Percentiles rank a stretch among this genome's conserved stretches.
Evolutionary conservation across 441 rosid genomes (phyloP).

Genomic region (Pelargonium australe): DNA sequence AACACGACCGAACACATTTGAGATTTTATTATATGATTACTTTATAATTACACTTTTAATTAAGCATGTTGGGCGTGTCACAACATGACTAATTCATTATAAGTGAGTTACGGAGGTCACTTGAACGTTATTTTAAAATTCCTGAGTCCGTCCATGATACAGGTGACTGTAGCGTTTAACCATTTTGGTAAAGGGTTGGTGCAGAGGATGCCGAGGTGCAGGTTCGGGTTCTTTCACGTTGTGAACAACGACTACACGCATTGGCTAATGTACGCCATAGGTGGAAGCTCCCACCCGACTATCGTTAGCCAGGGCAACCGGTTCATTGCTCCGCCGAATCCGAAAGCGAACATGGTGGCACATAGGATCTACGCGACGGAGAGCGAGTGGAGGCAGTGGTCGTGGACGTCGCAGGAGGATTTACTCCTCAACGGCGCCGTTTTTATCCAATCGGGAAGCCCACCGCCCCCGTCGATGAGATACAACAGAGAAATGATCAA

Average conservation of each 20-base stretch:
- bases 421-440: slow-evolving; percentile 43
- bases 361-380: slow-evolving; percentile 35
- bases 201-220: slow-evolving; percentile 18
- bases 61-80: no score
- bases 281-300: slow-evolving; percentile 13
- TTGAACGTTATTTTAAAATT: no score
- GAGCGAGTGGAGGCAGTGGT: slow-evolving; percentile 42
- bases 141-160: no score
- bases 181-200: slow-evolving; percentile 18
- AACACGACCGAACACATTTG: no score
- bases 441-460: slow-evolving; percentile 34
- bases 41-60: no score
- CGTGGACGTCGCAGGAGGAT: slow-evolving; percentile 46
- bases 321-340: slow-evolving; percentile 14
- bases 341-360: slow-evolving; percentile 26
- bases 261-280: slow-evolving; percentile 57
- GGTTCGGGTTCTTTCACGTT: slow-evolving; percentile 61
- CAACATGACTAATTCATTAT: no score
- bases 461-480: neutral
- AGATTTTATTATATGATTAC: no score
- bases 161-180: slow-evolving; percentile 31
- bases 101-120: no score
- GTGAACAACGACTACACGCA: slow-evolving; percentile 78
- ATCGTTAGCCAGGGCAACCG: slow-evolving; percentile 15
- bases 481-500: no score